phyloP scores from a whole-genome alignment of 2,329 filamentous ascomycete genomes.

The Tolypocladium capitatum region DNA sequence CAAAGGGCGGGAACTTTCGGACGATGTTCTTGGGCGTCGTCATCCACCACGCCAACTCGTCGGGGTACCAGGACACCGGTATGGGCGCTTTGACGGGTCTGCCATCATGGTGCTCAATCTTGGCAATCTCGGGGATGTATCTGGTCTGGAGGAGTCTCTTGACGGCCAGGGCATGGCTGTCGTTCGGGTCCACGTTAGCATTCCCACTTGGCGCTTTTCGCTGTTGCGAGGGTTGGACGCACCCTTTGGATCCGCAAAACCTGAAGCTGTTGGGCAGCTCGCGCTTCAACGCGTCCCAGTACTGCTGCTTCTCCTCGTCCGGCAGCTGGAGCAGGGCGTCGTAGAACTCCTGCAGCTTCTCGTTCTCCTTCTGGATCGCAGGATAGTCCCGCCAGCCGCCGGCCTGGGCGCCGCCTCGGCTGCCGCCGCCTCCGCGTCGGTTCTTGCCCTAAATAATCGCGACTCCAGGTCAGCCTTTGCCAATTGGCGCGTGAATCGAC shows the following conservation, averaged over 20 bases:
- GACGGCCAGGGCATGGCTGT: slow-evolving; percentile 78
- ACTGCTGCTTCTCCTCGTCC: slow-evolving; percentile 63
- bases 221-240: slow-evolving; percentile 10
- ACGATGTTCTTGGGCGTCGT: slow-evolving; percentile 94
- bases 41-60: slow-evolving; percentile 94
- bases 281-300: slow-evolving; percentile 71
- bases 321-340: slow-evolving; percentile 62
- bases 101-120: slow-evolving; percentile 73
- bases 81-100: slow-evolving; percentile 68
- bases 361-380: slow-evolving; percentile 59
- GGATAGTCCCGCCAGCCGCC: slow-evolving; percentile 23
- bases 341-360: slow-evolving; percentile 78
- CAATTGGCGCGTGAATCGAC: not conserved
- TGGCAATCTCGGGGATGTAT: slow-evolving; percentile 82
- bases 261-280: slow-evolving; percentile 96
- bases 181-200: slow-evolving; percentile 7
- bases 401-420: slow-evolving; percentile 13
- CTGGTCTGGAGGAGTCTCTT: slow-evolving; percentile 76
- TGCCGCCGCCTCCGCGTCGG: slow-evolving; percentile 22
- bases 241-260: slow-evolving; percentile 92
- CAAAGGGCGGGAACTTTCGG: slow-evolving; percentile 85
- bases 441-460: slow-evolving; percentile 18
- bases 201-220: not conserved
- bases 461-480: slow-evolving; percentile 6
- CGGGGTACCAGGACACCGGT: slow-evolving; percentile 83